A percentile compares a stretch with the other conserved stretches of the same genome.
Conservation (phyloP, 306 rosid species). For the Rosa lucieae region DNA sequence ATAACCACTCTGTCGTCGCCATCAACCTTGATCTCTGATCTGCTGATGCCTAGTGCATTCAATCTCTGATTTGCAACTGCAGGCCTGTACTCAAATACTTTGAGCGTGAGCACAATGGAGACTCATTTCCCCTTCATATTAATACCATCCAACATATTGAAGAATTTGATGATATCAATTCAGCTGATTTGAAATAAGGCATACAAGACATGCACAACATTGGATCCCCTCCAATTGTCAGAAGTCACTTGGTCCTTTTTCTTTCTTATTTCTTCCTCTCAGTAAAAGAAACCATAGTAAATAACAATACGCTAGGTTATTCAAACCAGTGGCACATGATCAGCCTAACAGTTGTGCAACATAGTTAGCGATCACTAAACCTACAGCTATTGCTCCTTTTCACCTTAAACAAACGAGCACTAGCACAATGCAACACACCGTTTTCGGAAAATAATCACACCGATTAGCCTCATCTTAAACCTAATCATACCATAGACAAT, state of each 20-base stretch:
- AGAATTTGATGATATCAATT: background rate
- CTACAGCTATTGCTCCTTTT: background rate
- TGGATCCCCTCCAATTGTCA: background rate
- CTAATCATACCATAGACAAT: background rate
- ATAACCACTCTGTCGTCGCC: constrained; percentile 75
- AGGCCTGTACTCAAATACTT: background rate
- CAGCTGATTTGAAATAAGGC: background rate
- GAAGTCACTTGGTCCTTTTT: background rate
- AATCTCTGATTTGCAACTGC: background rate
- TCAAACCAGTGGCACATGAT: background rate
- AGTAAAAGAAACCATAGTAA: background rate
- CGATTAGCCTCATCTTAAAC: background rate
- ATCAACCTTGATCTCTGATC: constrained; percentile 82
- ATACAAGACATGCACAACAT: background rate
- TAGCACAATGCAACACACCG: background rate
- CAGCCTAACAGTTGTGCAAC: constrained; percentile 1
- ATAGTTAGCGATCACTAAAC: background rate
- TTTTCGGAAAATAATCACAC: background rate
- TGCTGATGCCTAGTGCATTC: constrained; percentile 68
- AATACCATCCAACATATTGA: background rate
- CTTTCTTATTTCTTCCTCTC: background rate
- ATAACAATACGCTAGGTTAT: too few species aligned
- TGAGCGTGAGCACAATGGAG: background rate
- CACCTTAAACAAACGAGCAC: background rate
- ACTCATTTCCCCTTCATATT: background rate